These are phyloP conservation scores for Alternaria panax DNA, from an alignment of 2,329 filamentous ascomycete genomes.

Conservation along the genomic window DNA sequence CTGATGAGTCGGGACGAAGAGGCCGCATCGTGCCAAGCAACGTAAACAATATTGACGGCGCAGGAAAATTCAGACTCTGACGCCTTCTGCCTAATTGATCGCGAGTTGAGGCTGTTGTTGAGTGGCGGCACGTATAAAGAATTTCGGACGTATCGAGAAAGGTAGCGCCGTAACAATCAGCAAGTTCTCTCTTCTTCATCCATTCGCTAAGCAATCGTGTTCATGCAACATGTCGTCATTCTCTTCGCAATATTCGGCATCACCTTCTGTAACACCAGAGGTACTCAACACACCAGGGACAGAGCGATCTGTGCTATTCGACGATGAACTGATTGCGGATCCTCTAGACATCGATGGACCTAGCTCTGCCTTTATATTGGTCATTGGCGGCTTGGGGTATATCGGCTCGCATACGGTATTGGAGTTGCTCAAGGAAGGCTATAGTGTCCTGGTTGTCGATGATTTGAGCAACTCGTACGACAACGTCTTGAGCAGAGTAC, in stretches of 20 bases:
- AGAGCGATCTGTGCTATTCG: constrained; percentile 55
- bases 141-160: constrained; percentile 38
- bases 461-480: constrained; percentile 57
- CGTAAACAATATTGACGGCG: constrained; percentile 46
- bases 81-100: constrained; percentile 43
- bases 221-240: constrained; percentile 36
- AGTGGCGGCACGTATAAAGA: constrained; percentile 44
- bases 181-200: constrained; percentile 24
- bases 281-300: constrained; percentile 55
- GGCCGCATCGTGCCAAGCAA: constrained; percentile 46
- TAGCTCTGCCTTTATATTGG: constrained; percentile 56
- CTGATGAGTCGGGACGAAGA: constrained; percentile 45
- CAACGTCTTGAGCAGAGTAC: constrained; percentile 49
- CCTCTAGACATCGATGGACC: constrained; percentile 50
- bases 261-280: constrained; percentile 33
- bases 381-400: constrained; percentile 63
- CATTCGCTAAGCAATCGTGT: constrained; percentile 33
- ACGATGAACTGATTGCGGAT: constrained; percentile 56
- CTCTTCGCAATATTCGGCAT: constrained; percentile 40
- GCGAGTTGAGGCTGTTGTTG: constrained; percentile 27
- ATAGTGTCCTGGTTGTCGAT: constrained; percentile 60
- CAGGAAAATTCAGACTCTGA: constrained; percentile 42
- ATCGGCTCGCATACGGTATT: constrained; percentile 65
- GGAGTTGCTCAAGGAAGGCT: constrained; percentile 62
- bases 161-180: constrained; percentile 18